Evolutionary conservation across 208 protist species (phyloP).

Genomic region (Crithidia sp.): DNA sequence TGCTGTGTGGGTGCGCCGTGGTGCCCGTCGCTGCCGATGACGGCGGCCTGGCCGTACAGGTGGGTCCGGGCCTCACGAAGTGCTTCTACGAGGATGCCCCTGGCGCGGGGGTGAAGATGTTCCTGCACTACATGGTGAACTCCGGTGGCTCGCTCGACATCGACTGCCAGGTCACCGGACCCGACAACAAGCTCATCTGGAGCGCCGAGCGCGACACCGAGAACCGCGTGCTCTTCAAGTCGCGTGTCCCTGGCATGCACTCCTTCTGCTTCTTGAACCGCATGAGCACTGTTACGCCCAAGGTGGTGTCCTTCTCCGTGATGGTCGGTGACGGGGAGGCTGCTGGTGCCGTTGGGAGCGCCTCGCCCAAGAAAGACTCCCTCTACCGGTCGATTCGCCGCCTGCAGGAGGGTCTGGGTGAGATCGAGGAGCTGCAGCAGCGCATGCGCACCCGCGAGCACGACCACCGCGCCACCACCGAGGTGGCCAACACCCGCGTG

Average conservation of each 20-base stretch:
- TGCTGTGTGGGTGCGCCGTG: slow-evolving; percentile 20
- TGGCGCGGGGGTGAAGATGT: slow-evolving; percentile 54
- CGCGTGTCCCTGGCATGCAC: slow-evolving; percentile 57
- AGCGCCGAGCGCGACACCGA: slow-evolving; percentile 49
- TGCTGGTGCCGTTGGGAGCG: neutral
- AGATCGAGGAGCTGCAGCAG: slow-evolving; percentile 83
- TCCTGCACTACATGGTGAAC: slow-evolving; percentile 82
- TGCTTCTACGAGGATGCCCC: slow-evolving; percentile 86
- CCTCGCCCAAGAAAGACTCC: slow-evolving; percentile 38
- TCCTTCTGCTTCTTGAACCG: slow-evolving; percentile 90
- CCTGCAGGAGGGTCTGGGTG: slow-evolving; percentile 64
- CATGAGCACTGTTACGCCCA: slow-evolving; percentile 83
- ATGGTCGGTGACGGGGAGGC: slow-evolving; percentile 42
- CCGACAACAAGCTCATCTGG: slow-evolving; percentile 71
- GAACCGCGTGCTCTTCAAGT: slow-evolving; percentile 85
- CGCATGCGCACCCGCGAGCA: slow-evolving; percentile 70
- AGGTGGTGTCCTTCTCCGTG: slow-evolving; percentile 84
- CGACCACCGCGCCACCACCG: slow-evolving; percentile 75
- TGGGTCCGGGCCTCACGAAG: slow-evolving; percentile 51
- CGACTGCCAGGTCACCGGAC: slow-evolving; percentile 52
- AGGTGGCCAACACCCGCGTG: slow-evolving; percentile 86
- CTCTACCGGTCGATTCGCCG: slow-evolving; percentile 67
- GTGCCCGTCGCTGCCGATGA: slow-evolving; percentile 42
- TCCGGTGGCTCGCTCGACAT: slow-evolving; percentile 86
- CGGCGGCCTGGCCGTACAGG: slow-evolving; percentile 53